Base-by-base conservation (phyloP, 352 stramenopile genomes). In the Phytophthora fragariae region DNA sequence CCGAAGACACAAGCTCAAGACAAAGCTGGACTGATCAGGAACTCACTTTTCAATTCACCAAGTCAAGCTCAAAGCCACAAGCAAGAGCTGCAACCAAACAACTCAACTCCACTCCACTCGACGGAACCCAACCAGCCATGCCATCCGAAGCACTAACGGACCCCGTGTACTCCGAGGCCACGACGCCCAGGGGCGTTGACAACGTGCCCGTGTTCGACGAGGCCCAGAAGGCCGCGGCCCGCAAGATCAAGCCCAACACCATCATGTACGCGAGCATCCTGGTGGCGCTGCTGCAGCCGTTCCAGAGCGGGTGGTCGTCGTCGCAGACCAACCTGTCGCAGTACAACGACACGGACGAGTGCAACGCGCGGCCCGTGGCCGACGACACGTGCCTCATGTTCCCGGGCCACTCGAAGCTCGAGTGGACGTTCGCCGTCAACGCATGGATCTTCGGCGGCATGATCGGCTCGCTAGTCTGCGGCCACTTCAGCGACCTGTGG, bases 231-330 rank as follows among this genome's bases (percentile, higher is more conserved):
- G 68, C 61, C n/a, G 68, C 35, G 0, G 53, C 69, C 2, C 69
- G 63, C 63, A n/a, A 62, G 46, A 62, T 73, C 72, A 76, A 59
- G 37, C 79, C 77, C 27, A 78, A 68, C 19, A 54, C 59, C 10
- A 69, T 82, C 52, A 75, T 88, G 55, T 90, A 90, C 68, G 39
- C 70, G 19, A 82, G 76, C 37, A 67, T 80, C 31, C 60, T 71
- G 17, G 59, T 85, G 50, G 79, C 75, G 31, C 62, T 83, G 15
- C 56, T 85, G 33, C 70, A 83, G 33, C 69, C 76, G 4, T 75
- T 84, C 59, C 81, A 91, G 66, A 82, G 77, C 62, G 83, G 83
- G 19, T 90, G 83, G 83, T 80, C 73, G n/a, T 66, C 83, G 12
- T 80, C 79, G 33, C 76, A 90, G 68, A 68, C 87, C 55, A 87